These are phyloP conservation scores for Globisporangium canariense DNA, from an alignment of 352 stramenopile genomes.

Conservation along the genomic window DNA sequence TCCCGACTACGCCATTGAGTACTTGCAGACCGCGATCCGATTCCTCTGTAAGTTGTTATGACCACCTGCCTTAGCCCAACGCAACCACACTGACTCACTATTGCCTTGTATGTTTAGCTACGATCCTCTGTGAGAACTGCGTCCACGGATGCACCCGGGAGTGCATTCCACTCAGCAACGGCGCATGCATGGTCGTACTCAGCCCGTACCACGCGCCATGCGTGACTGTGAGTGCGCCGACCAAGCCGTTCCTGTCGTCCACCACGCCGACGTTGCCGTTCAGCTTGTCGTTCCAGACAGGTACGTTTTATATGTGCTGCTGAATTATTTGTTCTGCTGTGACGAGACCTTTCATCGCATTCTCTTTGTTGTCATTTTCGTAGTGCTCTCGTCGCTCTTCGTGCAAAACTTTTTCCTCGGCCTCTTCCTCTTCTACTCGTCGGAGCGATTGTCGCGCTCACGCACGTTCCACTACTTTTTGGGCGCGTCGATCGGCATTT, in stretches of 20 bases:
- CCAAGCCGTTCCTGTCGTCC: slow-evolving; percentile 54
- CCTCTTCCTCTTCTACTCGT: slow-evolving; percentile 67
- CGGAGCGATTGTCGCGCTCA: slow-evolving; percentile 56
- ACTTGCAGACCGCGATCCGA: slow-evolving; percentile 43
- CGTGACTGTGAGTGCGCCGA: slow-evolving; percentile 55
- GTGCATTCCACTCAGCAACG: slow-evolving; percentile 33
- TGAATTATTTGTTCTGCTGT: background rate
- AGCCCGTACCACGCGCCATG: slow-evolving; percentile 81
- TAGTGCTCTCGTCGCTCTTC: slow-evolving; percentile 66
- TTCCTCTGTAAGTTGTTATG: slow-evolving; percentile 29
- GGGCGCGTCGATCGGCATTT: slow-evolving; percentile 61
- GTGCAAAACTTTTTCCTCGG: slow-evolving; percentile 76
- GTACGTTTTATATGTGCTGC: slow-evolving; percentile 28
- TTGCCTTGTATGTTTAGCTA: slow-evolving; percentile 26
- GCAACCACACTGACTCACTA: background rate
- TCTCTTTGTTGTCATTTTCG: slow-evolving; percentile 7
- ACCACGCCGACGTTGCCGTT: slow-evolving; percentile 42
- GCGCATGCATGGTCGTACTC: slow-evolving; percentile 50
- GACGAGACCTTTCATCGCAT: slow-evolving; percentile 1
- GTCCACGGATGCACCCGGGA: slow-evolving; percentile 58
- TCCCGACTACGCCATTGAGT: slow-evolving; percentile 33
- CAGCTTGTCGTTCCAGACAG: slow-evolving; percentile 63
- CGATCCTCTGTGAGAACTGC: slow-evolving; percentile 68
- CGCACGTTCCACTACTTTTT: slow-evolving; percentile 80
- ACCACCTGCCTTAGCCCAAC: background rate